phyloP scores from a whole-genome alignment of 2,329 filamentous ascomycete genomes.

The Whalleya microplaca region DNA sequence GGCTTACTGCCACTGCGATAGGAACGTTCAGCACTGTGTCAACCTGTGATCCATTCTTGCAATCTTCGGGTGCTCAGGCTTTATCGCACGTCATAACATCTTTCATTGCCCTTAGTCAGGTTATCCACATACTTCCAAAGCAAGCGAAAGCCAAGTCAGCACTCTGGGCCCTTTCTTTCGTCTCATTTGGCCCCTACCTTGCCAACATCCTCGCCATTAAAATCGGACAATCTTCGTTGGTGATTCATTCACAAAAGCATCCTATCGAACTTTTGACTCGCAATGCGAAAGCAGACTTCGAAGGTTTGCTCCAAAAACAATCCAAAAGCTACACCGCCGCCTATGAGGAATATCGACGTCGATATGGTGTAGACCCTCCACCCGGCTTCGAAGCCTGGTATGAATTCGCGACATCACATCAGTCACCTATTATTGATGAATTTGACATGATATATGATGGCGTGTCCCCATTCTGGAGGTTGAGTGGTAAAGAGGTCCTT shows the following conservation, averaged over 20 bases:
- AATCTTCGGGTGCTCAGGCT: slow-evolving; percentile 33
- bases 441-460: slow-evolving; percentile 48
- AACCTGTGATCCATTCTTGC: slow-evolving; percentile 32
- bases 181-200: slow-evolving; percentile 39
- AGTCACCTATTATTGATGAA: slow-evolving; percentile 54
- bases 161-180: slow-evolving; percentile 39
- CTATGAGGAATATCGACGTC: slow-evolving; percentile 45
- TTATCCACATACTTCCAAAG: slow-evolving; percentile 37
- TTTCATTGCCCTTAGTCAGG: slow-evolving; percentile 38
- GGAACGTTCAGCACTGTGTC: slow-evolving; percentile 40
- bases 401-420: slow-evolving; percentile 42
- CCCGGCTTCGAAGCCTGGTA: slow-evolving; percentile 52
- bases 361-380: slow-evolving; percentile 49
- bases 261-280: slow-evolving; percentile 41
- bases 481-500: slow-evolving; percentile 41
- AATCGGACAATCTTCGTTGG: slow-evolving; percentile 11
- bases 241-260: slow-evolving; percentile 30
- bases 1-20: slow-evolving; percentile 34
- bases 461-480: slow-evolving; percentile 45
- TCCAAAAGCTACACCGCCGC: slow-evolving; percentile 44
- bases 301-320: slow-evolving; percentile 39
- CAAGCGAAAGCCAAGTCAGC: slow-evolving; percentile 28
- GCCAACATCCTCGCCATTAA: slow-evolving; percentile 34
- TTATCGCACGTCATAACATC: slow-evolving; percentile 35
- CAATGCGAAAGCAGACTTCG: slow-evolving; percentile 37